A percentile compares a stretch with the other conserved stretches of the same genome.
phyloP scores from a whole-genome alignment of 2,329 filamentous ascomycete species.

The Leptoxyphium fumago region DNA sequence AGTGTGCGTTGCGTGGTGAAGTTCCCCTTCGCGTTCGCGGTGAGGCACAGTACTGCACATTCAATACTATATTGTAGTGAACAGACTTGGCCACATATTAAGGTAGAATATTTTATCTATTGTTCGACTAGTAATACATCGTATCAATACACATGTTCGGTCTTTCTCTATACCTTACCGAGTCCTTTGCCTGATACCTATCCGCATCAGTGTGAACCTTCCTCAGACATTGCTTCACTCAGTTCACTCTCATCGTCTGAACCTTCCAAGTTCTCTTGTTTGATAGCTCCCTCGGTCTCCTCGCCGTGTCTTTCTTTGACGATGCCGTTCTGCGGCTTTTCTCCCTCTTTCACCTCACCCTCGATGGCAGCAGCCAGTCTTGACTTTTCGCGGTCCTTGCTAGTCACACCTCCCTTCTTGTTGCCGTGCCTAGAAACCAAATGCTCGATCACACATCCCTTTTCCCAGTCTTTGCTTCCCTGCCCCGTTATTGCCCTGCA shows the following conservation, averaged over 20 bases:
- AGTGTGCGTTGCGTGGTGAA: no score
- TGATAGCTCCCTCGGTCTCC: background rate
- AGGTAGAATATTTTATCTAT: no score
- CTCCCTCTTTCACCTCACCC: conserved; percentile 58
- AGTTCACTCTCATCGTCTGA: background rate
- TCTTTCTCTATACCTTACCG: no score
- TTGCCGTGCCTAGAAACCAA: conserved; percentile 42
- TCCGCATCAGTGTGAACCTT: no score
- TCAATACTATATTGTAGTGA: no score
- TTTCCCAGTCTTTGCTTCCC: conserved; percentile 47
- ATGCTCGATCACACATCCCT: conserved; percentile 50
- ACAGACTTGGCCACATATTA: no score
- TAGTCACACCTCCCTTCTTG: conserved; percentile 30
- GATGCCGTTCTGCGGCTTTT: conserved; percentile 31
- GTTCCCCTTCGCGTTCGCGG: no score
- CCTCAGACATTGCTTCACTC: background rate
- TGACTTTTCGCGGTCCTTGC: conserved; percentile 25
- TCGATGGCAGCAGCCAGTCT: conserved; percentile 68
- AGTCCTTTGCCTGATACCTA: no score
- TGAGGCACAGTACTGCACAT: no score
- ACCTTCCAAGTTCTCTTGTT: background rate
- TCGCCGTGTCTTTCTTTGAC: background rate
- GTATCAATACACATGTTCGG: no score
- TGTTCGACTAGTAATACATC: no score
- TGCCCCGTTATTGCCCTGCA: conserved; percentile 47